phyloP scores from a whole-genome alignment of 1,139 yeast genomes.

The Pichia sp. region DNA sequence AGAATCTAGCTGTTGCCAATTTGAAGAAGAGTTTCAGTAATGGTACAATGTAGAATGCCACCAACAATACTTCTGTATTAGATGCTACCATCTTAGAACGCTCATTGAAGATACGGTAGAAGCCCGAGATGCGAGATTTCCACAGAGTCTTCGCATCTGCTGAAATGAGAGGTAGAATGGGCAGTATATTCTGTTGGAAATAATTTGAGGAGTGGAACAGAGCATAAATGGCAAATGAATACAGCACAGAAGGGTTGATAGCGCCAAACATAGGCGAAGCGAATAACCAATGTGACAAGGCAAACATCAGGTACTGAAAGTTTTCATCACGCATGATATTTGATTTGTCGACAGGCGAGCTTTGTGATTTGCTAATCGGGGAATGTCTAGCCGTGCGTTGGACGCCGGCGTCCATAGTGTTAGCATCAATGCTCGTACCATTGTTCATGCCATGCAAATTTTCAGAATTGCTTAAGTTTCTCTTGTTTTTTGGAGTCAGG shows the following conservation, averaged over 20 bases:
- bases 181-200: constrained; percentile 32
- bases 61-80: constrained; percentile 35
- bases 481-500: neutral
- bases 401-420: neutral
- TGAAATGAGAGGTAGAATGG: constrained; percentile 24
- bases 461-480: neutral
- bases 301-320: constrained; percentile 41
- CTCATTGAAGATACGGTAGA: constrained; percentile 38
- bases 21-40: constrained; percentile 17
- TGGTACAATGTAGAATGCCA: constrained; percentile 21
- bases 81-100: constrained; percentile 43
- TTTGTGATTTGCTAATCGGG: neutral
- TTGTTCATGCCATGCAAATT: neutral
- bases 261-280: constrained; percentile 17
- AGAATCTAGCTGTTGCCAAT: constrained; percentile 22
- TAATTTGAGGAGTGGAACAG: constrained; percentile 50
- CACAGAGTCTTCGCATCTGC: constrained; percentile 12
- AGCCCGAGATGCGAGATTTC: constrained; percentile 26
- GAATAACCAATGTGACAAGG: constrained; percentile 30
- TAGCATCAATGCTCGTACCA: neutral
- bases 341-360: neutral
- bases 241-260: constrained; percentile 26
- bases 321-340: constrained; percentile 35
- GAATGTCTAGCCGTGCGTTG: too few species aligned
- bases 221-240: constrained; percentile 51